phyloP scores from a whole-genome alignment of 139 green algal genomes.

The Coelastrella sp. region DNA sequence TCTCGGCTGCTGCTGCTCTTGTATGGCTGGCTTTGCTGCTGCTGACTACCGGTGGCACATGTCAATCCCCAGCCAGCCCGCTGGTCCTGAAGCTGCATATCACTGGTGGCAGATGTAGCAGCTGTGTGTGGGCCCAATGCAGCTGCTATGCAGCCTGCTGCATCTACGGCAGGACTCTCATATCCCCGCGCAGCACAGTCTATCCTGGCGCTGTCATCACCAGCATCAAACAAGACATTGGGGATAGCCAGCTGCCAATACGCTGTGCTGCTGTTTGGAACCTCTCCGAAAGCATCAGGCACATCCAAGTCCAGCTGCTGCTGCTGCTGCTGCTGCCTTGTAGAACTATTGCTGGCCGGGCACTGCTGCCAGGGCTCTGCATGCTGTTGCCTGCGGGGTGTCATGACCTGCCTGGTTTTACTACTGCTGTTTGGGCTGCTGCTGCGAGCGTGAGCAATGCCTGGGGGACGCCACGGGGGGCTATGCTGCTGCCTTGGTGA shows the following conservation, averaged over 20 bases:
- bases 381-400: not conserved
- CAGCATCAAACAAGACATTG: not conserved
- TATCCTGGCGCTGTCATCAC: too few species aligned
- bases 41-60: too few species aligned
- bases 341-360: not conserved
- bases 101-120: not conserved
- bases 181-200: too few species aligned
- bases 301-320: not conserved
- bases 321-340: not conserved
- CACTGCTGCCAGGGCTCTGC: not conserved
- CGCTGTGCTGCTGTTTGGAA: not conserved
- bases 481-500: too few species aligned
- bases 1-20: not conserved
- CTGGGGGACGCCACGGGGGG: conserved; percentile 12
- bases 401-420: not conserved
- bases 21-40: not conserved
- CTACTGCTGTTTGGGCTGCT: not conserved
- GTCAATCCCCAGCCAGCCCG: too few species aligned
- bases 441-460: not conserved
- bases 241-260: not conserved
- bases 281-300: not conserved
- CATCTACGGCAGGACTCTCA: too few species aligned
- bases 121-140: not conserved
- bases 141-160: not conserved
- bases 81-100: not conserved